Evolutionary conservation across 75 land plant genomes (phyloP).

Genomic region (Selaginella moellendorffii): DNA sequence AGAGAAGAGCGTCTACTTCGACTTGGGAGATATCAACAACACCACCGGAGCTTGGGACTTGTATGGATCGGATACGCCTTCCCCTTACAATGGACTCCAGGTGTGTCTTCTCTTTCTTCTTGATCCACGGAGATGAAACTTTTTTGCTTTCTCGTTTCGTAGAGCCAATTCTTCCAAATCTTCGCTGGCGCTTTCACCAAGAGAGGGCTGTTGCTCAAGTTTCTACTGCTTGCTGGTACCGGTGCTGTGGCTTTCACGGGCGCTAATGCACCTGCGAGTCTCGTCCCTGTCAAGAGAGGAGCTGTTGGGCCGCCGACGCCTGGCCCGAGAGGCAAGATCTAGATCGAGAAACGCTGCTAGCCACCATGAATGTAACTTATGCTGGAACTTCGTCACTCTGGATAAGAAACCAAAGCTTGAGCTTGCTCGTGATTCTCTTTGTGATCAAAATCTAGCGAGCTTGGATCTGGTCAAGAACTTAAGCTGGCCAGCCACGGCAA

Average conservation of each 20-base stretch:
- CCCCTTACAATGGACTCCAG: constrained; percentile 89
- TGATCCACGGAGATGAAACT: no score
- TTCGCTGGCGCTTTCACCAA: constrained; percentile 93
- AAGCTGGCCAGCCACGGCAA: constrained; percentile 58
- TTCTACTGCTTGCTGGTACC: constrained; percentile 66
- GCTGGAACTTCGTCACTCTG: no score
- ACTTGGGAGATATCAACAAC: constrained; percentile 90
- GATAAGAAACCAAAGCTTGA: no score
- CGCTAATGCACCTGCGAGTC: constrained; percentile 50
- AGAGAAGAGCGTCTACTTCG: constrained; percentile 92
- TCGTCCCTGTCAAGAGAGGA: constrained; percentile 83
- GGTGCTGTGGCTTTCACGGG: constrained; percentile 43
- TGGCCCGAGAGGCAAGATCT: constrained; percentile 90
- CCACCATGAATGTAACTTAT: no score
- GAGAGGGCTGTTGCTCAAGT: constrained; percentile 89
- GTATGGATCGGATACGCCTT: constrained; percentile 87
- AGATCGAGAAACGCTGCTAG: no score
- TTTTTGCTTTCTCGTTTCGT: constrained; percentile 12
- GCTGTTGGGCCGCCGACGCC: constrained; percentile 47
- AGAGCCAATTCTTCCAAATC: constrained; percentile 98
- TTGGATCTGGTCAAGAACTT: no score
- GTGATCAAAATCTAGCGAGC: no score
- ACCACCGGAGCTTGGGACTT: constrained; percentile 96
- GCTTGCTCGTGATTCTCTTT: no score
- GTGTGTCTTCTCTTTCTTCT: no score